Evolutionary conservation across 768 basidiomycete genomes (phyloP).

Genomic region (Tylopilus vinaceipallidus): DNA sequence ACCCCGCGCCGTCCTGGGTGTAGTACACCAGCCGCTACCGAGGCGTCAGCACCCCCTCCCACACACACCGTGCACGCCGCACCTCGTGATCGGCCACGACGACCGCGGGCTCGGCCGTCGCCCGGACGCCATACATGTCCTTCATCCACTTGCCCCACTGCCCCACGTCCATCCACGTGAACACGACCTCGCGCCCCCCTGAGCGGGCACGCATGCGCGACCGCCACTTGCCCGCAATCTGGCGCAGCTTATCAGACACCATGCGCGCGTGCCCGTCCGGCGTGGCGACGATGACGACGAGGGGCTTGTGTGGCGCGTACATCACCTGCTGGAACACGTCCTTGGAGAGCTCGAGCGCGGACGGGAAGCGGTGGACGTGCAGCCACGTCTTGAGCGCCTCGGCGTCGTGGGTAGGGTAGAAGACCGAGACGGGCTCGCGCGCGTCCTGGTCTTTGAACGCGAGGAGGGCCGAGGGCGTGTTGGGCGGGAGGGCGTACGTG

Average conservation of each 20-base stretch:
- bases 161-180: constrained; percentile 85
- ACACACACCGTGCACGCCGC: neutral
- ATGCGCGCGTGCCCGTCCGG: constrained; percentile 34
- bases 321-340: constrained; percentile 84
- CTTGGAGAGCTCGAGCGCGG: constrained; percentile 68
- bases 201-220: constrained; percentile 12
- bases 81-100: constrained; percentile 77
- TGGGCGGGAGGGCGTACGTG: constrained; percentile 35
- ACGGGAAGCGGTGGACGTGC: constrained; percentile 67
- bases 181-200: constrained; percentile 63
- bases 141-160: constrained; percentile 89
- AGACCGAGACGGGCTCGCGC: constrained; percentile 43
- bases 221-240: constrained; percentile 63
- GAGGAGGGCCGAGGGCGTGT: constrained; percentile 60
- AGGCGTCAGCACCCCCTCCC: no score
- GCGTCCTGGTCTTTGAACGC: constrained; percentile 61
- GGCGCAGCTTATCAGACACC: constrained; percentile 47
- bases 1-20: constrained; percentile 57
- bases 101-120: constrained; percentile 35
- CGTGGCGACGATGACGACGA: constrained; percentile 74
- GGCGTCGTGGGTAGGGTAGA: constrained; percentile 20
- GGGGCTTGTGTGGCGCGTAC: constrained; percentile 70
- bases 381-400: constrained; percentile 52
- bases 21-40: constrained; percentile 67
- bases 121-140: constrained; percentile 78